Conservation (phyloP, 78 protist genomes). For the Salpingoeca rosetta region DNA sequence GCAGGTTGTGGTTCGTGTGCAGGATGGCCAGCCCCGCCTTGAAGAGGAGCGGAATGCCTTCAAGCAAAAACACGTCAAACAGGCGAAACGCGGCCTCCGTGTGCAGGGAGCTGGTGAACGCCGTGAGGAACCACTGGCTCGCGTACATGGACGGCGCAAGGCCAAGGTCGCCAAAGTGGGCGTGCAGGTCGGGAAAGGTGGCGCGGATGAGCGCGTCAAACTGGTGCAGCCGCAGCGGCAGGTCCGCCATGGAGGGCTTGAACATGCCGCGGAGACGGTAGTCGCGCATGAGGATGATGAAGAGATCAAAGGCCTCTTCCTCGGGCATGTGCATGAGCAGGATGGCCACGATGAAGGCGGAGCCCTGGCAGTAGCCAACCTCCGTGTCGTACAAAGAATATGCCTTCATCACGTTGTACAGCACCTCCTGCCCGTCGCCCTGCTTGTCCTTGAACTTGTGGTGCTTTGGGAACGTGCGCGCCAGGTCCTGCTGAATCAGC, state of each 20-base stretch:
- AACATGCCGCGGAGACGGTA: neutral
- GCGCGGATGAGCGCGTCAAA: neutral
- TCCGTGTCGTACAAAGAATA: conserved; percentile 4
- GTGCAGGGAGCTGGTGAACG: conserved; percentile 9
- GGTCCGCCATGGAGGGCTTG: neutral
- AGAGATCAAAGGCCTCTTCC: conserved; percentile 42
- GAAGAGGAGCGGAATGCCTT: conserved; percentile 31
- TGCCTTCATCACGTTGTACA: neutral
- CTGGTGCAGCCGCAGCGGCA: neutral
- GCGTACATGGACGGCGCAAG: neutral
- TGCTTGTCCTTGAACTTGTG: neutral
- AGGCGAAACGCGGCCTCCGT: conserved; percentile 6
- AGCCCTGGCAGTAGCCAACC: conserved; percentile 66
- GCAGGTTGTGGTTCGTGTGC: neutral
- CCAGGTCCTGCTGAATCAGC: conserved; percentile 3
- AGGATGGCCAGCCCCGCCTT: conserved; percentile 4
- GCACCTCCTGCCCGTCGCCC: neutral
- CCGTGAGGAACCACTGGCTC: conserved; percentile 39
- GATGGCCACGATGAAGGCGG: conserved; percentile 41
- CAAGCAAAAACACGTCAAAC: conserved; percentile 24
- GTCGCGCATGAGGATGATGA: neutral
- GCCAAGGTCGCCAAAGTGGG: neutral
- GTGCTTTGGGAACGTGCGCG: neutral
- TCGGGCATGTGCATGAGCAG: conserved; percentile 50
- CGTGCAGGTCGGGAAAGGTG: neutral